Base-by-base conservation (phyloP, 768 basidiomycete species). In the Leccinum rimulosum region DNA sequence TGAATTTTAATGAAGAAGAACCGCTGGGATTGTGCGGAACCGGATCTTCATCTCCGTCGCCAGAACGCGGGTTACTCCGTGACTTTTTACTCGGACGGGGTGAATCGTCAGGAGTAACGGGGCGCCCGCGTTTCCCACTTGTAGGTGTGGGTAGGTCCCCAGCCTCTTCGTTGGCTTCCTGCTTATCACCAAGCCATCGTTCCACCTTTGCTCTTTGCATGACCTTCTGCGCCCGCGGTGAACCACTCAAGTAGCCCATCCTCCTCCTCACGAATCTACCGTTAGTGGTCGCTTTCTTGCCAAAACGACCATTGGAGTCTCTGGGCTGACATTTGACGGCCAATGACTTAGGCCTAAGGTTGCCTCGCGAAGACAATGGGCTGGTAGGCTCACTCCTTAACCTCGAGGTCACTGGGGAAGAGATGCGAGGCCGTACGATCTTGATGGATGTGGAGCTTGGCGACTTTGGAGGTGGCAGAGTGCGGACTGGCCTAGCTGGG, bases 271-370 rank as follows among this genome's bases (percentile, higher is more conserved):
- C 67, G 56, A 73, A 77, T 65, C 71, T 76, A 52, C 80, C 79
- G 51, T 80, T 77, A 12, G 78, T 81, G 17, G 73, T 74, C 36
- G 74, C 76, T 68, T 88, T 87, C 75, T 82, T 85, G 36, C 85
- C 86, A 62, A 89, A 89, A 17, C 86, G 78, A 47, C 87, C 87
- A 61, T 88, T 87, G 17, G 72, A 73, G 54, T 84, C 81, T 58
- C 87, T 79, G 2, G 87, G 87, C 65, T 89, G 87, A 11, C 73
- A 69, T 45, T 81, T 76, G 35, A 77, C 72, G 6, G 79, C 78
- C 15, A 79, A 70, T 3, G 79, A 77, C 64, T 80, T 77, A 31
- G 79, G 75, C 56, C 73, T 78, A 33, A 69, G 59, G 45, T 63
- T 58, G 43, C 62, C 50, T 51, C 66, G 68, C 25, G 63, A 56